Base-by-base conservation (phyloP, 2,329 filamentous ascomycete genomes). In the Anisogramma anomala region DNA sequence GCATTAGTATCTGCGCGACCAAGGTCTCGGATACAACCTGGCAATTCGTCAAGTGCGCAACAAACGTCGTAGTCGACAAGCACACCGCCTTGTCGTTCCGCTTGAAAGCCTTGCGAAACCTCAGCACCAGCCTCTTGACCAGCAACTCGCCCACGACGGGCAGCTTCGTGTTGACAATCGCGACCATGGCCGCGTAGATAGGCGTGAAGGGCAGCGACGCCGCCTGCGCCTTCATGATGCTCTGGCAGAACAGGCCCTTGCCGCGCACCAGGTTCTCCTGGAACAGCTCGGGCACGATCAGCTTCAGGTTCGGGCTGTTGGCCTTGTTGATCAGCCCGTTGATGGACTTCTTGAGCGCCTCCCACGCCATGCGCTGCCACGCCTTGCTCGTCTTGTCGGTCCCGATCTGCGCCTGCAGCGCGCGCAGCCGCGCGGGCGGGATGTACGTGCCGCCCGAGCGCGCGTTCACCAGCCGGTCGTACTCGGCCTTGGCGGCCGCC, bases 321-420 rank as follows among this genome's bases (percentile, higher is more conserved):
- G 95, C 84, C 69, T 98, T 98, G 73, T 98, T 98, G 72, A 98
- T 94, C 50, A 98, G 67, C 53, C 91, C 91, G 58, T 98, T 96
- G 65, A 98, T 94, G 36, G 84, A 91, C 69, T 98, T 98, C 68
- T 98, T 98, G 56, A 98, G 68, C 10, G 89, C 89, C 63, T 98
- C 91, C 91, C 91, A 98, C 7, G 88, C 87, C 85, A 98, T 94
- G 54, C 91, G 84, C 72, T 96, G 91, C 58, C 94, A 96, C 65
- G 96, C 91, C 63, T 94, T 93, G 62, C 82, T 93, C 41, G 75
- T 80, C 69, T 94, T 94, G 66, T 98, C 91, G 48, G 87, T 95
- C 14, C 30, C 30, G 61, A 98, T 94, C 63, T 94, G 87, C 39
- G 88, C 85, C 66, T 98, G 91, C 47, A 98, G 74, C 28, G 89